These are phyloP conservation scores for Ophiostoma ulmi DNA, from an alignment of 2,329 filamentous ascomycete genomes.

Conservation along the genomic window DNA sequence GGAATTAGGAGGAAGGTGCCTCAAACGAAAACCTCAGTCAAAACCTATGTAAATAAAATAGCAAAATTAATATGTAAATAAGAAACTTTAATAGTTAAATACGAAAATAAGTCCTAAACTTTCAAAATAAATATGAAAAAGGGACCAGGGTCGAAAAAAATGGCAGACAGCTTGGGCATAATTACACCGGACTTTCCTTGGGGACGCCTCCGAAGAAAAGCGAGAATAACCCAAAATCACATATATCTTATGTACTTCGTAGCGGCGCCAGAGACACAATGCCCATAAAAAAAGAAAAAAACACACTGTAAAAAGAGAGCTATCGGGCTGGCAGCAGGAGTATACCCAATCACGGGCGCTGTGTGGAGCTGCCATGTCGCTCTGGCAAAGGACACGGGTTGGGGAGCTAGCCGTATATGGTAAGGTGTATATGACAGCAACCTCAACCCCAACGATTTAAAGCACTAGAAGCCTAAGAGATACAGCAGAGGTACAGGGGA, in stretches of 20 bases:
- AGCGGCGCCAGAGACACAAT: constrained; percentile 1
- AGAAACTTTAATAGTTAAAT: neutral
- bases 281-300: constrained; percentile 18
- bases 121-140: neutral
- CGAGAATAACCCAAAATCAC: neutral
- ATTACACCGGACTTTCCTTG: constrained; percentile 21
- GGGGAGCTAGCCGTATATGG: constrained; percentile 18
- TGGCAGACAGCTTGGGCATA: neutral
- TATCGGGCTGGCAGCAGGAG: neutral
- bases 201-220: constrained; percentile 22
- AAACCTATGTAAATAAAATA: constrained; percentile 3
- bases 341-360: constrained; percentile 19
- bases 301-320: constrained; percentile 17
- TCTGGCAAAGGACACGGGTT: constrained; percentile 12
- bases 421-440: constrained; percentile 12
- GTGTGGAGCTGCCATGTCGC: neutral
- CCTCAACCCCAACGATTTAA: constrained; percentile 23
- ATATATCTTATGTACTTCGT: no score
- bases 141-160: neutral
- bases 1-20: constrained; percentile 12
- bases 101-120: neutral
- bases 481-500: constrained; percentile 4
- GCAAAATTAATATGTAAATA: constrained; percentile 17
- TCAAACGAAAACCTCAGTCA: constrained; percentile 2
- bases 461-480: neutral